A percentile compares a stretch with the other conserved stretches of the same genome.
Conservation (phyloP, 768 basidiomycete species). For the Tylopilus rubrobrunneus region DNA sequence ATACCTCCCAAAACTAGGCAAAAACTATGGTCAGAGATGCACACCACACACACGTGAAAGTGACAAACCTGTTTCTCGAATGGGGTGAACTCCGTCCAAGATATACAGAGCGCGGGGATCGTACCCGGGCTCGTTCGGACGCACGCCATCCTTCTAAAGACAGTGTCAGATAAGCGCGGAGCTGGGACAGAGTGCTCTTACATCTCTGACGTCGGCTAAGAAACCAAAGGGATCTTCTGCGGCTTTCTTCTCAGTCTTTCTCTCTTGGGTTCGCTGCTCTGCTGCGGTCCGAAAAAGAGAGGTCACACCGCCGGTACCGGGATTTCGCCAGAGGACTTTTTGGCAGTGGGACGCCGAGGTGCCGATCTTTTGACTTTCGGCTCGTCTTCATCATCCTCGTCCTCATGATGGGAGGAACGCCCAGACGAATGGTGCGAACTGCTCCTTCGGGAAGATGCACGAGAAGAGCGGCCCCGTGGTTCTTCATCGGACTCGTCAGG, state of each 20-base stretch:
- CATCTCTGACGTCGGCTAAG: slow-evolving; percentile 68
- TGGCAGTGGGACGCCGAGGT: slow-evolving; percentile 30
- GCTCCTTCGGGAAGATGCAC: slow-evolving; percentile 41
- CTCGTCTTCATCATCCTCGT: slow-evolving; percentile 28
- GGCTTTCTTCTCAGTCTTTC: slow-evolving; percentile 80
- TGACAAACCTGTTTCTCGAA: slow-evolving; percentile 82
- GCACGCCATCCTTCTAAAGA: slow-evolving; percentile 70
- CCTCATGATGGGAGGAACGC: slow-evolving; percentile 29
- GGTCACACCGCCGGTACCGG: slow-evolving; percentile 28
- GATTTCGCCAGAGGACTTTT: slow-evolving; percentile 28
- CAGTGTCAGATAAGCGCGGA: not conserved
- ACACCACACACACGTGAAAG: not conserved
- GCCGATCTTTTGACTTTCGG: slow-evolving; percentile 37
- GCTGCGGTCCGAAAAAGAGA: slow-evolving; percentile 72
- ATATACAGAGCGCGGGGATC: slow-evolving; percentile 87
- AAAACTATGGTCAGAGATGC: not conserved
- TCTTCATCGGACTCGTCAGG: slow-evolving; percentile 64
- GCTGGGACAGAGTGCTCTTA: slow-evolving; percentile 27
- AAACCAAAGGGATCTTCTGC: slow-evolving; percentile 76
- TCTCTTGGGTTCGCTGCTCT: slow-evolving; percentile 67
- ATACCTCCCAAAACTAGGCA: slow-evolving; percentile 68
- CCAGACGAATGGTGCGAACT: slow-evolving; percentile 34
- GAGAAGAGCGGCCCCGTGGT: slow-evolving; percentile 45
- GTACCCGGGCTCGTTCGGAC: slow-evolving; percentile 77
- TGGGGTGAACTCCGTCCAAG: slow-evolving; percentile 82